Evolutionary conservation across 73 alveolate species (phyloP).

Genomic region (Stentor coeruleus): DNA sequence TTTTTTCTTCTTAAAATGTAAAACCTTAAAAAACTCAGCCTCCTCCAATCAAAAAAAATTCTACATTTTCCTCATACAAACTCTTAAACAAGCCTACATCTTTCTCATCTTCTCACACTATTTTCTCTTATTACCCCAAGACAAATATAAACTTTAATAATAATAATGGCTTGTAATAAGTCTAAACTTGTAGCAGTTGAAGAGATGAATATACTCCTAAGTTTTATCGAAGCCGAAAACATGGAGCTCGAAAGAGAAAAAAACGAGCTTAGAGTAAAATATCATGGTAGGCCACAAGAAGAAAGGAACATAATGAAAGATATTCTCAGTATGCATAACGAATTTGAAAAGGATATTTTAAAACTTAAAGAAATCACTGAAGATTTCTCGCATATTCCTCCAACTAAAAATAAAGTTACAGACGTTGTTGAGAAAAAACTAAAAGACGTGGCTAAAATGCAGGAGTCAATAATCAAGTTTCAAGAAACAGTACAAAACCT

Average conservation of each 20-base stretch:
- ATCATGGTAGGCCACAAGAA: background rate
- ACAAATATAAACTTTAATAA: too few relatives aligned
- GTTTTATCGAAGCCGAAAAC: background rate
- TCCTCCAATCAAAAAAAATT: too few relatives aligned
- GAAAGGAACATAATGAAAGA: background rate
- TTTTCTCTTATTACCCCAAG: too few relatives aligned
- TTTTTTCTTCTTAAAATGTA: too few relatives aligned
- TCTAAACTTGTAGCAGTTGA: background rate
- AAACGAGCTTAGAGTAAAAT: background rate
- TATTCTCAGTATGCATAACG: background rate
- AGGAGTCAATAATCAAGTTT: background rate
- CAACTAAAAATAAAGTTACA: background rate
- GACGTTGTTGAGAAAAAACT: background rate
- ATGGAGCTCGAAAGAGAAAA: background rate
- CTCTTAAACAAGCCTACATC: too few relatives aligned
- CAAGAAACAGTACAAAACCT: background rate
- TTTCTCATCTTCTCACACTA: too few relatives aligned
- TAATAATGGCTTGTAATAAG: background rate
- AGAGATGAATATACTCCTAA: background rate
- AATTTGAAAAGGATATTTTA: background rate
- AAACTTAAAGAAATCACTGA: background rate
- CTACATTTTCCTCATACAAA: too few relatives aligned
- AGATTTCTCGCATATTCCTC: background rate
- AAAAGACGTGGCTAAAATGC: background rate
- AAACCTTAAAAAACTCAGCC: too few relatives aligned